Evolutionary conservation across 2,329 filamentous ascomycete genomes (phyloP), one percentile per base, ranked within the genome.

Genomic region (Fusarium staphyleae): DNA sequence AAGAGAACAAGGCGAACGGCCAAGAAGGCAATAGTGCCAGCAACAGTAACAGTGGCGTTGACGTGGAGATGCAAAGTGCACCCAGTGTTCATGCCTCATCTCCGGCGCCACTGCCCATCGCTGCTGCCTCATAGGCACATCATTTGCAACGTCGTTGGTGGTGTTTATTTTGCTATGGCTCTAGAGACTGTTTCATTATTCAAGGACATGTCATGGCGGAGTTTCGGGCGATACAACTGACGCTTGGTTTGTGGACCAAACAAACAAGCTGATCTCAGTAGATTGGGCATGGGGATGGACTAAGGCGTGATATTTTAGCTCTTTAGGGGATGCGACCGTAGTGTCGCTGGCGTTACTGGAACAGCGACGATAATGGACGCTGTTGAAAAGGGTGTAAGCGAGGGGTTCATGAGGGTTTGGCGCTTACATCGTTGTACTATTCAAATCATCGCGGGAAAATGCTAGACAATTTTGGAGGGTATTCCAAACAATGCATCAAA

Each of bases 1-100:
- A 90, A 70, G 83, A 88, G 70, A 85, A 86, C 69, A 83, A 85
- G 66, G 84, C 84, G 61, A 87, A 88, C 42, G 77, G 72, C 29
- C 74, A 72, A 49, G 78, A 78, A 52, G 70, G 72, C 54, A 81
- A 81, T 70, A 82, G 80, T 67, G 77, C 76, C 48, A 72, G 66
- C 59, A 76, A 75, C 56, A 78, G 74, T 66, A 75, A 75, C 56
- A 74, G 74, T 24, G 75, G 73, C 12, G 73, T 58, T 42, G 82
- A 83, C 35, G 76, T 78, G 19, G 83, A 86, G 66, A 82, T 82
- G 75, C 77, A 72, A 48, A 83, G 79, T 63, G 72, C 75, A 3
- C 75, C 80, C 8, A 85, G 81, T 62, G 63, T 82, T 11, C 71
- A 77, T n/a, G 77, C 77, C 6, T 80, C 79, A 45, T 84, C 83